Evolutionary conservation across 805 yeast genomes (phyloP).

Genomic region (Kodamaea laetipori): DNA sequence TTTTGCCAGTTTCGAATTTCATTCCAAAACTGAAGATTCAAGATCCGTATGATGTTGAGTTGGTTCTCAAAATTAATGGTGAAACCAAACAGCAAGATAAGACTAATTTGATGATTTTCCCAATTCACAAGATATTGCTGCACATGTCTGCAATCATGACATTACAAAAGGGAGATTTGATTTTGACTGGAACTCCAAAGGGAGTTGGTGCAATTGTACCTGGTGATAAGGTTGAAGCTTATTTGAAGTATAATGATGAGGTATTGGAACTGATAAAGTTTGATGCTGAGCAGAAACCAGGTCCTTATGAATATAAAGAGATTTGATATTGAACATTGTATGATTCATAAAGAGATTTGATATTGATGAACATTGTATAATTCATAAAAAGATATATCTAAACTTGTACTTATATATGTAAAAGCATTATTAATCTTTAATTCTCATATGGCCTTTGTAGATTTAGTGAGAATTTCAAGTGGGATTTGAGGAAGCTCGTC

Average conservation of each 20-base stretch:
- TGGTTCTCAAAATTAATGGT: slow-evolving; percentile 70
- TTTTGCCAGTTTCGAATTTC: slow-evolving; percentile 79
- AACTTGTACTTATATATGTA: too few relatives aligned
- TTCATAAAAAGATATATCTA: too few relatives aligned
- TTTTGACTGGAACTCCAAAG: slow-evolving; percentile 95
- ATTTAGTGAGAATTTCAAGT: too few relatives aligned
- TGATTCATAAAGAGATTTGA: neutral
- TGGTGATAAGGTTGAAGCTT: slow-evolving; percentile 76
- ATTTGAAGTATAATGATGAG: slow-evolving; percentile 56
- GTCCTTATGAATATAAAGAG: slow-evolving; percentile 43
- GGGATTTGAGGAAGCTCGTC: too few relatives aligned
- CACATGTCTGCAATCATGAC: slow-evolving; percentile 90
- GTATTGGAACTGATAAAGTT: slow-evolving; percentile 56
- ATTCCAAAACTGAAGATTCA: slow-evolving; percentile 67
- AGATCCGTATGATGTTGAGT: slow-evolving; percentile 71
- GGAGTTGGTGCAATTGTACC: slow-evolving; percentile 87
- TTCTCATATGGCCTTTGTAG: too few relatives aligned
- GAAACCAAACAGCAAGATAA: slow-evolving; percentile 68
- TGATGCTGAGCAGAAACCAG: slow-evolving; percentile 54
- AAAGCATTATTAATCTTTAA: too few relatives aligned
- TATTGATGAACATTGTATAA: too few relatives aligned
- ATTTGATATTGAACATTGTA: slow-evolving; percentile 17
- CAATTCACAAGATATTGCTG: slow-evolving; percentile 76
- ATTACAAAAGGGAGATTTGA: slow-evolving; percentile 83
- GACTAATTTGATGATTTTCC: slow-evolving; percentile 84